Evolutionary conservation across 2,329 filamentous ascomycete genomes (phyloP), one percentile per base, ranked within the genome.

Genomic region (Aspergillus aculeatinus): DNA sequence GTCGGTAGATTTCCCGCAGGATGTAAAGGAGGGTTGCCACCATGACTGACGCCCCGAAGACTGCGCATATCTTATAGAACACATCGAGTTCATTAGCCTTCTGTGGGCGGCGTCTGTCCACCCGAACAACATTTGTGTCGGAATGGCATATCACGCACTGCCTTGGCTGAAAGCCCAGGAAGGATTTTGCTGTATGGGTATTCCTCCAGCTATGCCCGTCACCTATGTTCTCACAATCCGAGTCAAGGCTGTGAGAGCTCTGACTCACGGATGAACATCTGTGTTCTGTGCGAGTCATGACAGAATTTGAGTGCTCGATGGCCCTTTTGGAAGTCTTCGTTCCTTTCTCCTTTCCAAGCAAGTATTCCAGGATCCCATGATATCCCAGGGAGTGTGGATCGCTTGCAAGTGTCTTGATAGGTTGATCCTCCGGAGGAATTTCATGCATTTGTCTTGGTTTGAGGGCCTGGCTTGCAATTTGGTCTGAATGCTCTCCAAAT

Each of bases 21-120:
- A 55, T 12, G 42, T 48, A 55, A 5, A 55, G 4, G 2, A 55
- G 27, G 14, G 53, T 55, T 10, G 53, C 53, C n/a, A 27, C 53
- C 10, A 55, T 31, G 5, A 55, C 23, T 11, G 53, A 48, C 23
- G 42, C 53, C 19, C 42, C 53, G 19, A 55, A 33, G 4, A 55
- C 19, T 14, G 53, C 53, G 25, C 53, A 55, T 14, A 31, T n/a
- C 53, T 55, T 55, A 16, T 55, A 48, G 27, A 55, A 55, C 25
- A 55, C 25, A 35, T 55, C 53, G 42, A 55, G 53, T 25, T 55
- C 53, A 12, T 19, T 48, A 16, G 47, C 31, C 39, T 47, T 55
- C 12, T 33, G n/a, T 23, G 31, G n/a, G 42, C 42, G 48, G 23
- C 48, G 23, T n/a, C 19, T 16, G 7, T 48, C 21, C 11, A 55